phyloP scores from a whole-genome alignment of 257 asterid species.

The Eucommia ulmoides region DNA sequence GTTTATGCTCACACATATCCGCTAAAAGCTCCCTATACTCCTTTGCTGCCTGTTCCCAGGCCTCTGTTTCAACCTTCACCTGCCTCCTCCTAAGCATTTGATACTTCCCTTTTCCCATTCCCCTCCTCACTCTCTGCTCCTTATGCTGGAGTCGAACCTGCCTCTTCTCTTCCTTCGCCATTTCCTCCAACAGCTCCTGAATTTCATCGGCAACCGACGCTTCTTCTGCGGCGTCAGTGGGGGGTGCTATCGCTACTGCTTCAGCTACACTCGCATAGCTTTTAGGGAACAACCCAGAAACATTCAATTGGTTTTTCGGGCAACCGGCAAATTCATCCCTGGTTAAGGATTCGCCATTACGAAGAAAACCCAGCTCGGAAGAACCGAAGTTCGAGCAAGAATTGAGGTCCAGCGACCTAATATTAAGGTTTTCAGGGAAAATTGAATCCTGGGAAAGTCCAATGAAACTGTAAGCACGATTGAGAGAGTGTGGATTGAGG shows the following conservation, averaged over 20 bases:
- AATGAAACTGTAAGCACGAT: constrained; percentile 27
- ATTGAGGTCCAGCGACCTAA: constrained; percentile 22
- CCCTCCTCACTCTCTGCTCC: constrained; percentile 17
- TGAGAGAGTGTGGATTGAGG: constrained; percentile 14
- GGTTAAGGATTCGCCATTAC: constrained; percentile 3
- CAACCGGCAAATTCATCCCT: constrained; percentile 11
- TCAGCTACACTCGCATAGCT: constrained; percentile 71
- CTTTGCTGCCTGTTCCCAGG: constrained; percentile 73
- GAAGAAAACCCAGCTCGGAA: constrained; percentile 21
- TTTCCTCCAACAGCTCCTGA: constrained; percentile 38
- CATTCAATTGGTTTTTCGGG: constrained; percentile 12
- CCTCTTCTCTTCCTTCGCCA: constrained; percentile 44
- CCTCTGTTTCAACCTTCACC: constrained; percentile 69
- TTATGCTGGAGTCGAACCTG: constrained; percentile 26
- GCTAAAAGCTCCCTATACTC: constrained; percentile 68
- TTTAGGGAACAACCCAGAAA: constrained; percentile 23
- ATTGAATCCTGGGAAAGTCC: constrained; percentile 24
- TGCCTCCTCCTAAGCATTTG: constrained; percentile 48
- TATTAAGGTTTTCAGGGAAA: constrained; percentile 15
- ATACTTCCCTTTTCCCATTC: constrained; percentile 37
- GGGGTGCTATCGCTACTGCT: constrained; percentile 41
- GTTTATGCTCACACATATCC: constrained; percentile 77
- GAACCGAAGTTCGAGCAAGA: constrained; percentile 16
- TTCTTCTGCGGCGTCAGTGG: constrained; percentile 54
- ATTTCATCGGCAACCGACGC: constrained; percentile 34